phyloP scores from a whole-genome alignment of 1,284 basidiomycete species.

The Ustilago crameri region DNA sequence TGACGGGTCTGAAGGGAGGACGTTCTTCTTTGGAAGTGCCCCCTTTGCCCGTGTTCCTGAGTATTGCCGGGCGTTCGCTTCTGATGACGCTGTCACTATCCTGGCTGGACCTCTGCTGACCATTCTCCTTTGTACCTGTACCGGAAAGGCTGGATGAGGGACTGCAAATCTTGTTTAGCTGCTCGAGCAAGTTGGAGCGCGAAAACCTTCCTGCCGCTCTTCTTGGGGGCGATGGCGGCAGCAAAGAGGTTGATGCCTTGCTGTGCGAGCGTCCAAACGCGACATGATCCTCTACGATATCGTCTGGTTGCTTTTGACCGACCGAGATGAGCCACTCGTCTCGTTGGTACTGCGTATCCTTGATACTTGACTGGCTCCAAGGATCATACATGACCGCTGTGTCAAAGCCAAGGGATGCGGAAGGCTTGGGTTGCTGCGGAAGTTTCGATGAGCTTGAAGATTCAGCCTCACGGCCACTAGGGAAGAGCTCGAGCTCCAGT shows the following conservation, averaged over 20 bases:
- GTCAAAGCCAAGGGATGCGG: constrained; percentile 23
- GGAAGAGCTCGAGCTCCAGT: constrained; percentile 32
- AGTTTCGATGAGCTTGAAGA: constrained; percentile 4
- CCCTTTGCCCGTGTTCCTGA: not conserved
- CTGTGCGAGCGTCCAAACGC: not conserved
- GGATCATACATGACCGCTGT: constrained; percentile 14
- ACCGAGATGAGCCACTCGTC: constrained; percentile 38
- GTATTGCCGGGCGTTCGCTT: not conserved
- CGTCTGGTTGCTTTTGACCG: constrained; percentile 26
- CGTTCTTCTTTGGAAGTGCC: not conserved
- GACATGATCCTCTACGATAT: constrained; percentile 17
- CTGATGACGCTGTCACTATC: not conserved
- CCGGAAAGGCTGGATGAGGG: constrained; percentile 15
- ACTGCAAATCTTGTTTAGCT: constrained; percentile 34
- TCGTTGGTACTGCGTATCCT: constrained; percentile 19
- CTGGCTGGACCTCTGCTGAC: not conserved
- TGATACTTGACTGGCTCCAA: constrained; percentile 15
- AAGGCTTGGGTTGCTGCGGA: not conserved
- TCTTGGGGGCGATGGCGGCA: not conserved
- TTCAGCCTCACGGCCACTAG: constrained; percentile 7
- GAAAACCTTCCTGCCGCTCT: not conserved
- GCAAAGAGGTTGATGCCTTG: not conserved
- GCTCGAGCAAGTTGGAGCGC: constrained; percentile 31
- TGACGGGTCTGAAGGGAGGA: not conserved
- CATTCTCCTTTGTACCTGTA: not conserved